Evolutionary conservation across 2,329 filamentous ascomycete genomes (phyloP).

Genomic region (Colletotrichum tamarilloi): DNA sequence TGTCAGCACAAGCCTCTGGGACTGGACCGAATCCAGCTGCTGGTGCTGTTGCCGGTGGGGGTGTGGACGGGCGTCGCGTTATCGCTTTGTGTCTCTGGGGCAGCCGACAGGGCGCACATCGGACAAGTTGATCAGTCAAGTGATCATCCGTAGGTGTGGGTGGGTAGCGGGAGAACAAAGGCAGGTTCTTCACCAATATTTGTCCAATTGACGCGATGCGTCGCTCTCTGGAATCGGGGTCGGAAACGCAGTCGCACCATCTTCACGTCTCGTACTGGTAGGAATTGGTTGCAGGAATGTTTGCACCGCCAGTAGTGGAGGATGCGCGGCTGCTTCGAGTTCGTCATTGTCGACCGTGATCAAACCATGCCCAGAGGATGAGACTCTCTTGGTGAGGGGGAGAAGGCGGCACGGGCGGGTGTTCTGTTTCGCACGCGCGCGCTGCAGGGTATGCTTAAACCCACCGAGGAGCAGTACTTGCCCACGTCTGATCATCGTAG

Average conservation of each 20-base stretch:
- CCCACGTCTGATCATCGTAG: constrained; percentile 17
- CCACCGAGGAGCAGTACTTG: background rate
- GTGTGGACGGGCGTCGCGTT: constrained; percentile 9
- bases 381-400: constrained; percentile 1
- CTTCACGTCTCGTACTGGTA: background rate
- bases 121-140: constrained; percentile 30
- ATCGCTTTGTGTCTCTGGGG: constrained; percentile 8
- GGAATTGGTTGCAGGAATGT: too few species aligned
- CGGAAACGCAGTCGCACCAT: background rate
- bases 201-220: background rate
- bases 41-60: constrained; percentile 3
- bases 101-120: constrained; percentile 18
- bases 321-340: background rate
- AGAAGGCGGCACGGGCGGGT: constrained; percentile 24
- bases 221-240: background rate
- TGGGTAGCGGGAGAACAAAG: constrained; percentile 27
- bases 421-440: constrained; percentile 18
- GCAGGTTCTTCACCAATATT: constrained; percentile 9
- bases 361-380: background rate
- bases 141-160: constrained; percentile 32
- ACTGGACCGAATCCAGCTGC: constrained; percentile 8
- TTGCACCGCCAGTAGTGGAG: background rate
- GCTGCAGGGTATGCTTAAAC: constrained; percentile 6
- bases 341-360: too few species aligned
- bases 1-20: constrained; percentile 33